These are phyloP conservation scores for Microdochium bolleyi DNA, from an alignment of 2,329 filamentous ascomycete genomes.

Conservation along the genomic window DNA sequence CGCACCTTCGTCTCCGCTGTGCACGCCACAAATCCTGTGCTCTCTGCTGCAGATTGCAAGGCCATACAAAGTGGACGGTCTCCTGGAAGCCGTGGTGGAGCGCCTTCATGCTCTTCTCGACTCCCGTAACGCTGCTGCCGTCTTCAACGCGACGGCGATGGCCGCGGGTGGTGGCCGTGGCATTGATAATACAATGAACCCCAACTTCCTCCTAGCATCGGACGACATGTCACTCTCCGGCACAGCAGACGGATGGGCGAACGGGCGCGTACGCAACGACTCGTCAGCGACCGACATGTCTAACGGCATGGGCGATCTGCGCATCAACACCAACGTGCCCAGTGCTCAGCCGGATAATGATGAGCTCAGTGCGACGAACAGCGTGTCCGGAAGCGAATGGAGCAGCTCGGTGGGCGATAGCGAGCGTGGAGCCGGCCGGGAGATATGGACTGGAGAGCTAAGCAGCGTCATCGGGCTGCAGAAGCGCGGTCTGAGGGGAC, in stretches of 20 bases:
- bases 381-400: constrained; percentile 39
- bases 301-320: constrained; percentile 28
- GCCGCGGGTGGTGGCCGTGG: constrained; percentile 87
- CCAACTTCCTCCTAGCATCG: constrained; percentile 51
- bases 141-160: constrained; percentile 98
- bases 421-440: constrained; percentile 37
- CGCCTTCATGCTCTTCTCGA: constrained; percentile 83
- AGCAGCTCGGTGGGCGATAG: constrained; percentile 28
- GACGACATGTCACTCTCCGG: constrained; percentile 20
- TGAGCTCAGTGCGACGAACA: constrained; percentile 49
- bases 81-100: constrained; percentile 88
- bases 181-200: constrained; percentile 59
- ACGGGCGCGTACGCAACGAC: constrained; percentile 18
- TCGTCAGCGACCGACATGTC: constrained; percentile 15
- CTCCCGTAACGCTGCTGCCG: constrained; percentile 87
- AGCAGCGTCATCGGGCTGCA: constrained; percentile 92
- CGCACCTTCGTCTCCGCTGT: constrained; percentile 64
- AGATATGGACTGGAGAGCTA: constrained; percentile 74
- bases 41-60: constrained; percentile 88
- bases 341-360: constrained; percentile 29
- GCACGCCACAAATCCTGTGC: constrained; percentile 91
- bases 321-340: constrained; percentile 45
- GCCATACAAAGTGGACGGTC: constrained; percentile 86
- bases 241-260: constrained; percentile 13
- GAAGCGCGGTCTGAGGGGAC: constrained; percentile 80